Evolutionary conservation across 139 green algal genomes (phyloP), one percentile per base, ranked within the genome.

Genomic region (Asterochloris erici): DNA sequence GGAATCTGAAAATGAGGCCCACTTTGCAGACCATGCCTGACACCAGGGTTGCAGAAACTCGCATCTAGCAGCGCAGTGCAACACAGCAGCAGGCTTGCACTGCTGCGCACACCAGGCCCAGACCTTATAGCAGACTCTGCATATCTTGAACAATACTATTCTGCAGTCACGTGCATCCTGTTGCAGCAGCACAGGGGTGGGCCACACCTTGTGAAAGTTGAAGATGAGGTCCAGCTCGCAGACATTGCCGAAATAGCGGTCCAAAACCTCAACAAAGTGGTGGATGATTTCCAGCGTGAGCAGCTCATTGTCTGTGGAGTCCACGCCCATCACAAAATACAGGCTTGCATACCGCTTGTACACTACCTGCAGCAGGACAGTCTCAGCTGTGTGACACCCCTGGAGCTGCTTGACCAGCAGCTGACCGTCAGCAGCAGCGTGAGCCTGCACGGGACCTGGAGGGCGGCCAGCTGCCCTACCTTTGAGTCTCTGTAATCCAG

Each of bases 141-240:
- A 71, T 2, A 1, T 9, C 66, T 26, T 24, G 21, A 71, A 4
- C 6, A 71, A 4, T 13, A 26, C 19, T 9, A 4, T 21, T 26
- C 10, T 2, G 66, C 2, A 71, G 17, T 21, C 66, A 21, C 1
- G 24, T 76, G 70, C 70, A 76, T 17, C 26, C 17, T 23, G 24
- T 63, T 78, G 73, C 10, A 78, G 12, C 28, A 29, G 15, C 14
- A 38, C 24, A 27, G 10, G 21, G 15, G 10, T 16, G n/a, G 17
- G 10, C 74, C 15, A 29, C 68, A 87, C 90, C 88, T 98, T 98
- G 88, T 99, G 96, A 84, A 99, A 99, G 86, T 99, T 98, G 92
- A 99, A 99, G 70, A 99, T 98, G 21, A 99, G 92, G 88, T 99
- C 97, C 74, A 99, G 92, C 91, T 99, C 97, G 82, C 97, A 99